Base-by-base conservation (phyloP, 2,329 filamentous ascomycete genomes). In the Cercospora sp. region DNA sequence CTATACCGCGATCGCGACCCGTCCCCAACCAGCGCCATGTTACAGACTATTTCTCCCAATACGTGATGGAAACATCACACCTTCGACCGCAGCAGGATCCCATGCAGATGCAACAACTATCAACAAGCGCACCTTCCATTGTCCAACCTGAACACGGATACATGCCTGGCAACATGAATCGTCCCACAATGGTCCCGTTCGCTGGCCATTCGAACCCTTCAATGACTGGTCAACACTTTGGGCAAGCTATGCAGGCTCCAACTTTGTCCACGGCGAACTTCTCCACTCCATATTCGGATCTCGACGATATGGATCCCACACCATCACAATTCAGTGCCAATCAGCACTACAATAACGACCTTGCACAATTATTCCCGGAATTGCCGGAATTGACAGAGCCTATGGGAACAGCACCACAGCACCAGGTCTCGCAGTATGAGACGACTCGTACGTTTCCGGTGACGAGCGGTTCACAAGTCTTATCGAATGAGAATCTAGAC, bases 281-380 rank as follows among this genome's bases (percentile, higher is more conserved):
- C 6, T 2, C 45, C 2, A 7, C 1, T 7, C 4, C 3, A 13
- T 51, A 51, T 2, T 0, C 18, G 0, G 3, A 20, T 2, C 20
- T 7, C 20, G 12, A 7, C 48, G 30, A 10, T 3, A 20, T 42
- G 45, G 33, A 36, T n/a, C 5, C 31, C 55, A 64, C 28, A 13
- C 26, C 31, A 3, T 18, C 36, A 6, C 57, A 33, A 3, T 23
- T 20, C 10, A 9, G 12, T 23, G 10, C 12, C 23, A 9, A 36
- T 5, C n/a, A 60, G 33, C 36, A 33, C 33, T 28, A 48, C 31
- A 23, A 61, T 7, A 18, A 28, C 16, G 60, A 65, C 23, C 63
- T 68, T 9, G 36, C 63, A 39, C 66, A 65, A 36, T 55, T 68
- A 3, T 68, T 68, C 18, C 66, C 66, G 26, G 66, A 68, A 59